These are phyloP conservation scores for carrot (Daucus carota) DNA, from an alignment of 129 eudicot genomes.

Conservation along the genomic window DH1_v3.0 NC_030381.2:5520001-5520500, in stretches of 20 bases:
- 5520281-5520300: conserved; percentile 22
- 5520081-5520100: no score
- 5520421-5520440: background rate
- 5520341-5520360: conserved; percentile 82
- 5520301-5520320: conserved; percentile 93
- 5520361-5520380: conserved; percentile 52
- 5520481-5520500: background rate
- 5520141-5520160: background rate
- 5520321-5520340: conserved; percentile 98
- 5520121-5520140: background rate
- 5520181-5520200: no score
- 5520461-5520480: background rate
- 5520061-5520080: no score
- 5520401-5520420: background rate
- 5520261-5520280: conserved; percentile 15
- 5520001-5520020: no score
- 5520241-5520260: background rate
- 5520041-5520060: no score
- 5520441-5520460: background rate
- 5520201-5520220: background rate
- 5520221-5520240: background rate
- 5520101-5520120: background rate
- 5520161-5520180: no score
- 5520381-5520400: background rate
- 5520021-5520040: no score